These are phyloP conservation scores for Fusarium verrucosum DNA, from an alignment of 2,329 filamentous ascomycete species.

Conservation along the genomic window DNA sequence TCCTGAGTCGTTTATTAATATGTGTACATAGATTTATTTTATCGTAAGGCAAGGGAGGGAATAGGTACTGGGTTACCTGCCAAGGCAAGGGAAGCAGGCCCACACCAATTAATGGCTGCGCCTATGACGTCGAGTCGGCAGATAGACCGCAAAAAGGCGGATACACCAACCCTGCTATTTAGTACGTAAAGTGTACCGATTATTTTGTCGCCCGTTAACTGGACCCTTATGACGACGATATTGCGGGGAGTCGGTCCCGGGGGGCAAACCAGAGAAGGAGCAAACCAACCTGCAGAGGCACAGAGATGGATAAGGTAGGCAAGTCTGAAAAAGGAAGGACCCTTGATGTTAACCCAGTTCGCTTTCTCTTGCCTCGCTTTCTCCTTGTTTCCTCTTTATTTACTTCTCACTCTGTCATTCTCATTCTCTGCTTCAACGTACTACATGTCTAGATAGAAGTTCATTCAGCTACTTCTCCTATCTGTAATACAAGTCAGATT, in stretches of 20 bases:
- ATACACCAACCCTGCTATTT: too few species aligned
- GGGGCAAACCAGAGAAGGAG: neutral
- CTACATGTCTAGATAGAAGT: neutral
- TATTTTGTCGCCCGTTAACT: too few species aligned
- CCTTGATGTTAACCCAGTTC: neutral
- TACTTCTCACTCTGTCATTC: neutral
- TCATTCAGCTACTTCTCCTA: neutral
- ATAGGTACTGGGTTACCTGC: too few species aligned
- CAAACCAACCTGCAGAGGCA: neutral
- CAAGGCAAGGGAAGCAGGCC: too few species aligned
- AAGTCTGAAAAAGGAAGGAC: conserved; percentile 10
- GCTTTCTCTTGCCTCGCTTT: neutral
- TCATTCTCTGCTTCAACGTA: neutral
- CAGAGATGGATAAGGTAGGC: neutral
- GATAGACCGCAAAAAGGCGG: too few species aligned
- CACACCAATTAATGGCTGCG: too few species aligned
- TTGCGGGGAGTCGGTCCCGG: conserved; percentile 16
- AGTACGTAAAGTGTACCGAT: too few species aligned
- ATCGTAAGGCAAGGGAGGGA: too few species aligned
- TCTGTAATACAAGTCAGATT: neutral
- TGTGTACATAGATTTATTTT: too few species aligned
- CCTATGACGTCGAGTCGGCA: too few species aligned
- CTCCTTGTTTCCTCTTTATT: neutral
- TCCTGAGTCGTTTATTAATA: too few species aligned
- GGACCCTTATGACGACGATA: conserved; percentile 37